phyloP scores from a whole-genome alignment of 176 grass and related monocot species.

The Pontederia crassipes region DNA sequence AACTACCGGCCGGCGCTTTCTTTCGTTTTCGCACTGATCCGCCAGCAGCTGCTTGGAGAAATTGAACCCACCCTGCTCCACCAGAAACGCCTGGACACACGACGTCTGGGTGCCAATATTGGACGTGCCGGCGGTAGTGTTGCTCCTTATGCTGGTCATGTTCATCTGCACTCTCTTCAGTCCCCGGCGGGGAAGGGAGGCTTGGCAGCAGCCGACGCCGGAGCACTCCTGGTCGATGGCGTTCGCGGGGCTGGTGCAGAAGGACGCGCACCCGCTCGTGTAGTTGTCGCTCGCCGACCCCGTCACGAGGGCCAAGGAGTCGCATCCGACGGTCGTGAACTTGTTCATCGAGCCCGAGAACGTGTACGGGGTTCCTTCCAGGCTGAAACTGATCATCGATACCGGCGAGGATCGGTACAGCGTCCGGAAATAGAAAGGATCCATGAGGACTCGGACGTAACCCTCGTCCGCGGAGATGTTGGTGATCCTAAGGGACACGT shows the following conservation, averaged over 20 bases:
- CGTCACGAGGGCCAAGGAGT: background rate
- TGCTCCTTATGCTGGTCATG: no score
- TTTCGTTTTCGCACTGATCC: background rate
- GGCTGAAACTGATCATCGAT: background rate
- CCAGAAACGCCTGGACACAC: constrained; percentile 33
- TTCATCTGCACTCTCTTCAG: no score
- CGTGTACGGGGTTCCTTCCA: background rate
- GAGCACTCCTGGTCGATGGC: background rate
- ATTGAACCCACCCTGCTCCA: constrained; percentile 23
- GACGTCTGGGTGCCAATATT: no score
- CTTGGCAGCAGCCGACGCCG: background rate
- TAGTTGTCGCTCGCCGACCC: background rate
- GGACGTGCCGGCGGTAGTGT: no score
- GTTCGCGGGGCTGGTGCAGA: background rate
- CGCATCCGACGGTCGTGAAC: constrained; percentile 25
- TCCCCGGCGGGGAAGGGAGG: background rate
- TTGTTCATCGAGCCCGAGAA: constrained; percentile 10
- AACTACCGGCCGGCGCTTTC: constrained; percentile 16
- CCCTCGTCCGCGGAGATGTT: background rate
- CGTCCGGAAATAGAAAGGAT: background rate
- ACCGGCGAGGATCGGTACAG: no score
- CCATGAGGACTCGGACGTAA: background rate
- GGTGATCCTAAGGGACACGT: background rate
- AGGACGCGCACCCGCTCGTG: background rate
- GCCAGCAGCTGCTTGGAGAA: constrained; percentile 17